Percentiles rank a stretch among this genome's conserved stretches.
These are phyloP conservation scores for Ophiocordyceps unilateralis DNA, from an alignment of 2,329 filamentous ascomycete species.

Conservation along the genomic window DNA sequence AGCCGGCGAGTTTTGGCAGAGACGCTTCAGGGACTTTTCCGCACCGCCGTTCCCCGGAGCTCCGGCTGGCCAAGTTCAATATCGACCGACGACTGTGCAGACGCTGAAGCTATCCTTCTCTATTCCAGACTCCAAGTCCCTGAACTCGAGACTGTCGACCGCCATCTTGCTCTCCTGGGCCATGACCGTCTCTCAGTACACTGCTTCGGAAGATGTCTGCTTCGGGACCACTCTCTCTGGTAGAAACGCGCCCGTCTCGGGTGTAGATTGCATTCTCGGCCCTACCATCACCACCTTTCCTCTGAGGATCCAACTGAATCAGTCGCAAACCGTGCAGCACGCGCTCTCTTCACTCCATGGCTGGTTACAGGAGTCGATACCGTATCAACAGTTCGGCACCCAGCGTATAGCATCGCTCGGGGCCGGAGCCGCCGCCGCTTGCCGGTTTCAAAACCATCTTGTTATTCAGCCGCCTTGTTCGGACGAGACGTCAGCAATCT, in stretches of 20 bases:
- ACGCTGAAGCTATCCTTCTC: constrained; percentile 24
- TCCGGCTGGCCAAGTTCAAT: constrained; percentile 22
- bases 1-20: constrained; percentile 24
- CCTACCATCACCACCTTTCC: constrained; percentile 24
- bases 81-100: constrained; percentile 17
- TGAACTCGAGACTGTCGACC: constrained; percentile 11
- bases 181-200: constrained; percentile 30
- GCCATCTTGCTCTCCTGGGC: constrained; percentile 25
- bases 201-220: constrained; percentile 19
- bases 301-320: constrained; percentile 19
- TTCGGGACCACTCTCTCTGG: constrained; percentile 27
- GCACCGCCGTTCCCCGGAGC: constrained; percentile 21
- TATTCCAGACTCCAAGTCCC: neutral
- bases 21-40: constrained; percentile 19
- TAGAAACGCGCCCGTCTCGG: constrained; percentile 9
- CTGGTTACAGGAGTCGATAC: constrained; percentile 5
- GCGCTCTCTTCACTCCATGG: constrained; percentile 4
- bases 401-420: constrained; percentile 7
- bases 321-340: neutral
- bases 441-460: constrained; percentile 12
- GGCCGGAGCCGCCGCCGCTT: constrained; percentile 4
- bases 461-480: constrained; percentile 9
- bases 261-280: constrained; percentile 7
- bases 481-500: neutral
- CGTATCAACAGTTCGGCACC: constrained; percentile 7